Evolutionary conservation across 108 stramenopile species (phyloP), one percentile per base, ranked within the genome.

Genomic region (Fistulifera pelliculosa): DNA sequence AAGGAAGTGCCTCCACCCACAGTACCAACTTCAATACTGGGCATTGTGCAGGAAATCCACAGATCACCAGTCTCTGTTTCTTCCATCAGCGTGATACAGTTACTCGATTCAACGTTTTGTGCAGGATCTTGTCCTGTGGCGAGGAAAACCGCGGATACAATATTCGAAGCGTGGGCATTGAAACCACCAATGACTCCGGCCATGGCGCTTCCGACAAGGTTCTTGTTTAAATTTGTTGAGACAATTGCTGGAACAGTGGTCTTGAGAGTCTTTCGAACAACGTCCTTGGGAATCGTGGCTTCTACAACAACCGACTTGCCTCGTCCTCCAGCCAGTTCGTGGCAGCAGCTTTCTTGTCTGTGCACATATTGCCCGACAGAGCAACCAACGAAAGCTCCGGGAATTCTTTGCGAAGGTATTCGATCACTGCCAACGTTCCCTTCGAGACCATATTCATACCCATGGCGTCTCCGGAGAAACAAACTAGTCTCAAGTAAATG

Each of bases 371-470:
- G 26, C 98, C 96, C 51, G 76, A 80, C 57, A 99, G 77, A 31
- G 98, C 93, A 8, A 99, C 71, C 16, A 97, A 75, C 40, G 75
- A 60, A 23, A 94, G 41, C 38, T 68, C 53, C 0, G 93, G 89
- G 54, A 95, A 96, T 7, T 65, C 55, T 41, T 64, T 56, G 52
- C 77, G 64, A 43, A 96, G 61, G 31, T 76, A 62, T 41, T 93
- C 84, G 55, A 95, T 83, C 22, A 92, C 94, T 10, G 90, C 91
- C 54, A 93, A 80, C 58, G 69, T 69, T 44, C 98, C 98, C 85
- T 99, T 99, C 31, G 80, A 81, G 22, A 99, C 89, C 98, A 99
- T 99, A 65, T 99, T 99, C 98, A 99, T 99, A 31, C 98, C 98
- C 98, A 99, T 99, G 52, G 98, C 98, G 73, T 99, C 98, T 27